These are phyloP conservation scores for Umbelopsis sp. DNA, from an alignment of 192 early-diverging fungal genomes.

Conservation along the genomic window DNA sequence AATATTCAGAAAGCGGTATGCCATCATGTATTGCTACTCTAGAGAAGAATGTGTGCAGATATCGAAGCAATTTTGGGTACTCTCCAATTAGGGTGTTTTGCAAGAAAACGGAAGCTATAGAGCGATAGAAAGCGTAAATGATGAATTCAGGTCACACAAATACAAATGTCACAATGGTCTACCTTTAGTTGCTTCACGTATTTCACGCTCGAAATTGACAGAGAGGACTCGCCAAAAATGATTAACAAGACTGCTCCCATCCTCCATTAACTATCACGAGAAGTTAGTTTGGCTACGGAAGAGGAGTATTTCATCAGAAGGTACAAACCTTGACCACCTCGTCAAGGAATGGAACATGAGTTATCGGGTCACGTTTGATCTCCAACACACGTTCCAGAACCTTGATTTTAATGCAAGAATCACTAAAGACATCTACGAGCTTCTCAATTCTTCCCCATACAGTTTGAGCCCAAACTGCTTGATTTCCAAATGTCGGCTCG, in stretches of 20 bases:
- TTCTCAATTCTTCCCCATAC: constrained; percentile 59
- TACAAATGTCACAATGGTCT: not conserved
- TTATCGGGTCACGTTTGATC: constrained; percentile 50
- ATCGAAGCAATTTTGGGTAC: constrained; percentile 52
- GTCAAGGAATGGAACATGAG: constrained; percentile 54
- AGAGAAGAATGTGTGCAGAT: constrained; percentile 59
- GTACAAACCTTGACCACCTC: constrained; percentile 45
- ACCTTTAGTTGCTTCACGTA: constrained; percentile 57
- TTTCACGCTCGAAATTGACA: constrained; percentile 53
- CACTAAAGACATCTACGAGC: constrained; percentile 54
- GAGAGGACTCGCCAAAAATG: constrained; percentile 59
- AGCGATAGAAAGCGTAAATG: not conserved
- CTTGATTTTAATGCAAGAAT: constrained; percentile 46
- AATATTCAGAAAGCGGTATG: constrained; percentile 45
- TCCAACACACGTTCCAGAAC: constrained; percentile 53
- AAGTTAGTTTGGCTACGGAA: not conserved
- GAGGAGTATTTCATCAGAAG: not conserved
- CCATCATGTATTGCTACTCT: constrained; percentile 51
- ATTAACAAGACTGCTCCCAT: constrained; percentile 50
- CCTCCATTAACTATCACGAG: constrained; percentile 43
- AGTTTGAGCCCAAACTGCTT: constrained; percentile 45
- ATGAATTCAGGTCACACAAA: not conserved
- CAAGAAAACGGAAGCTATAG: constrained; percentile 50
- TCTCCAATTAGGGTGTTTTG: constrained; percentile 57
- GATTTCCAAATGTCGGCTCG: constrained; percentile 51